Evolutionary conservation across 2,329 filamentous ascomycete species (phyloP).

Genomic region (Davidsoniella neocaledoniae): DNA sequence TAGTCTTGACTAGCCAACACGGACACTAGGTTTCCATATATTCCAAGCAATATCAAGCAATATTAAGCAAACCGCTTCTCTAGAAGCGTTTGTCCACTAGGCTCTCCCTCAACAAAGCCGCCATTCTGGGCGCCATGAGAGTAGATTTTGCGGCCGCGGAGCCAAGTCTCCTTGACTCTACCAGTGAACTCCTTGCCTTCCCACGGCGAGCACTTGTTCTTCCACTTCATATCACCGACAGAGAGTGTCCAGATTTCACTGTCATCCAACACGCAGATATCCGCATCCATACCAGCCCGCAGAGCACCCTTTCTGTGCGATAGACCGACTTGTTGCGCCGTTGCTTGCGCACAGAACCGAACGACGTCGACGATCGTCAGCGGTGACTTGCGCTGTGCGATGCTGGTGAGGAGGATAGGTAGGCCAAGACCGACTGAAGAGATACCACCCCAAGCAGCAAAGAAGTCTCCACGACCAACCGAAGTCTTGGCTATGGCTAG

Average conservation of each 20-base stretch:
- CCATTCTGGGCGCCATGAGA: slow-evolving; percentile 37
- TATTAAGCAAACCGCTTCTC: slow-evolving; percentile 31
- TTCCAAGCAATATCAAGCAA: not conserved
- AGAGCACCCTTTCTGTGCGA: slow-evolving; percentile 68
- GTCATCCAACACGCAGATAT: slow-evolving; percentile 87
- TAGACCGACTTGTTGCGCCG: slow-evolving; percentile 75
- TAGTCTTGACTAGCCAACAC: too few species aligned
- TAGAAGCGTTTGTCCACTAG: slow-evolving; percentile 38
- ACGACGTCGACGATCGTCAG: slow-evolving; percentile 59
- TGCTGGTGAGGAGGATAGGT: slow-evolving; percentile 72
- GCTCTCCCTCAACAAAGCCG: slow-evolving; percentile 33
- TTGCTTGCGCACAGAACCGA: slow-evolving; percentile 70
- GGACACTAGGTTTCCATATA: not conserved
- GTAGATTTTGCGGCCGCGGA: slow-evolving; percentile 63
- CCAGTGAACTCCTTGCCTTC: slow-evolving; percentile 65
- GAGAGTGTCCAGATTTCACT: slow-evolving; percentile 58
- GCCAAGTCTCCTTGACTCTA: slow-evolving; percentile 70
- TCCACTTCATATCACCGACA: slow-evolving; percentile 74
- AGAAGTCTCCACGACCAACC: slow-evolving; percentile 59
- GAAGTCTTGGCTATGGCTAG: slow-evolving; percentile 4
- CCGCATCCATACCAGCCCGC: slow-evolving; percentile 67
- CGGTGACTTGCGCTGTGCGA: slow-evolving; percentile 28
- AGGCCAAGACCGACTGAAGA: slow-evolving; percentile 84
- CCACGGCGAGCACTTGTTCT: slow-evolving; percentile 84
- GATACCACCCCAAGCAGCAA: slow-evolving; percentile 91